Percentiles rank a stretch among this genome's conserved stretches.
phyloP scores from a whole-genome alignment of 2,329 filamentous ascomycete genomes.

The Colletotrichum sp. region DNA sequence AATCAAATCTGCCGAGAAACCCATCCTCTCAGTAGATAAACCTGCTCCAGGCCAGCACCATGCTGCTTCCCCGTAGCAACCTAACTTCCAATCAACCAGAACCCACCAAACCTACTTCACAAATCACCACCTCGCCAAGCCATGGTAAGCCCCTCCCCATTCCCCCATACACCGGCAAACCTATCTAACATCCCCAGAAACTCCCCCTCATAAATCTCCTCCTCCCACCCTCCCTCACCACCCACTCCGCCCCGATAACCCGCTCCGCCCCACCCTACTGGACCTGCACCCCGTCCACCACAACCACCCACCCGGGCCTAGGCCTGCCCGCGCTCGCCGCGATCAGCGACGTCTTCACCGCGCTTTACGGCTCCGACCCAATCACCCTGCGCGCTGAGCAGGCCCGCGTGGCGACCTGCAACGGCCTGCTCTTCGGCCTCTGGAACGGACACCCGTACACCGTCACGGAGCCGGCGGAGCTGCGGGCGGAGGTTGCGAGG shows the following conservation, averaged over 20 bases:
- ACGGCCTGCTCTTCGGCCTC: conserved; percentile 7
- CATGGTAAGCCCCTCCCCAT: neutral
- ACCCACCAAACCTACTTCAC: neutral
- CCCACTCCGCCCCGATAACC: neutral
- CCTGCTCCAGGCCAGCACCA: neutral
- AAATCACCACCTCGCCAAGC: neutral
- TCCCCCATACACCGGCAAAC: too few species aligned
- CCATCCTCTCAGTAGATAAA: neutral
- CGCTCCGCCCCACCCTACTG: neutral
- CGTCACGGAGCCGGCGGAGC: neutral
- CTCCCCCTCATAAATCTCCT: neutral
- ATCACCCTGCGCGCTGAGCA: neutral
- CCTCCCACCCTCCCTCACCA: neutral
- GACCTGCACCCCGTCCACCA: neutral
- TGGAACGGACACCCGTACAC: neutral
- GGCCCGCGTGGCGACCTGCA: neutral
- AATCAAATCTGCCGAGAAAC: neutral
- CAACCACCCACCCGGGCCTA: neutral
- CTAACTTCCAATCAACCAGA: neutral
- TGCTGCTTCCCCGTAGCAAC: too few species aligned
- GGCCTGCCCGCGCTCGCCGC: neutral
- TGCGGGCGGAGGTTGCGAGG: neutral
- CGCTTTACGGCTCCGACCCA: neutral
- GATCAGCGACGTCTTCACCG: neutral
- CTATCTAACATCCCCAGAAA: neutral